Evolutionary conservation across 257 asterid genomes (phyloP), one percentile per base, ranked within the genome.

Genomic region (Henckelia pumila): DNA sequence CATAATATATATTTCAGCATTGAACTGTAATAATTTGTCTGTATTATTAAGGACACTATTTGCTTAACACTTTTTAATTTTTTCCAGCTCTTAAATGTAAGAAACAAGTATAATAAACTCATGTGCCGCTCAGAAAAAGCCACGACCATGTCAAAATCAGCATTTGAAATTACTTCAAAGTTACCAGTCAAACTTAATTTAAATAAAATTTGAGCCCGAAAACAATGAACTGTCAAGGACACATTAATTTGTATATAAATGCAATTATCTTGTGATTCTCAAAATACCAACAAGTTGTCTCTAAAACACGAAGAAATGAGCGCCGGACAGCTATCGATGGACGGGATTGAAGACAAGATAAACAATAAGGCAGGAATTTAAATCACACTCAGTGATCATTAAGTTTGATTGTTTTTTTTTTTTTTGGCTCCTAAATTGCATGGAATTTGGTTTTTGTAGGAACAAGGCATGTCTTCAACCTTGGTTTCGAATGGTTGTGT

Each of bases 401-500:
- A n/a, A n/a, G n/a, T n/a, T n/a, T n/a, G 11, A 7, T 23, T 22
- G 52, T 21, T 28, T 37, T 3, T 7, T 26, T 67, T 26, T 29
- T 29, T 32, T 32, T 32, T 32, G 37, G 44, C 14, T 52, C 63
- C 28, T 53, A 64, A 55, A 6, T 25, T 22, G 47, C 11, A 56
- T 59, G 17, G 35, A 25, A 14, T 20, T 47, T 24, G 14, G 11
- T 13, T 60, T 65, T 33, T 44, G 16, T 20, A 79, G 82, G 87
- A 71, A 69, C 76, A 72, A 52, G 66, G 56, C 5, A 52, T 60
- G 4, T n/a, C 52, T 19, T 65, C 81, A 4, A 70, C 44, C 55
- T 62, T 84, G 73, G 96, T 87, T 56, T 73, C 85, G 28, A 87
- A 85, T 71, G 89, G 95, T 5, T 72, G 89, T 56, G 79, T 82